phyloP scores from a whole-genome alignment of 441 rosid species.

The Pelargonium fulgidum region DNA sequence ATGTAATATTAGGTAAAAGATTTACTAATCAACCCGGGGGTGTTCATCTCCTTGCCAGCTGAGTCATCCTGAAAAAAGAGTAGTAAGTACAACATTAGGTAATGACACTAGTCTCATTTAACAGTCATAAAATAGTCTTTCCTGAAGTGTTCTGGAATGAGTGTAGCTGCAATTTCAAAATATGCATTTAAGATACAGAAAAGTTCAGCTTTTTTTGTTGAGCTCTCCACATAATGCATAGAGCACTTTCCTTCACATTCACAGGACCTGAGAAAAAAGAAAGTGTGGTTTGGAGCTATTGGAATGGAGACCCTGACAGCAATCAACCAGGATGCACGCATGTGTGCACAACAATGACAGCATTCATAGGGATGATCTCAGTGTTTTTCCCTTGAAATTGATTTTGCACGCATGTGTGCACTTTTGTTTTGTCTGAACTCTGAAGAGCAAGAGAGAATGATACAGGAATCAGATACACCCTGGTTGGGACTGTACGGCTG shows the following conservation, averaged over 20 bases:
- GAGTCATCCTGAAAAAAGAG: too few relatives aligned
- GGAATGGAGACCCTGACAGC: conserved; percentile 73
- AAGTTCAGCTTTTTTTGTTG: not conserved
- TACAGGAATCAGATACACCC: conserved; percentile 74
- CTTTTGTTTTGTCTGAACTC: too few relatives aligned
- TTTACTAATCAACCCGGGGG: too few relatives aligned
- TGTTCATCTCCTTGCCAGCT: too few relatives aligned
- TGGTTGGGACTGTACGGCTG: conserved; percentile 94
- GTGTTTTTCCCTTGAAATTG: too few relatives aligned
- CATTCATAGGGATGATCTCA: too few relatives aligned
- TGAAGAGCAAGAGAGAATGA: not conserved
- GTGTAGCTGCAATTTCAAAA: not conserved
- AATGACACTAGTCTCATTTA: too few relatives aligned
- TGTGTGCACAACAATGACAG: too few relatives aligned
- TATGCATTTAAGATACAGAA: not conserved
- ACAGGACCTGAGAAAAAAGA: conserved; percentile 40
- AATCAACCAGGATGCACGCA: conserved; percentile 30
- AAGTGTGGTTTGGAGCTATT: conserved; percentile 34
- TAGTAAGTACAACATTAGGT: too few relatives aligned
- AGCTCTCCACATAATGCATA: not conserved
- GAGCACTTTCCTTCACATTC: conserved; percentile 21
- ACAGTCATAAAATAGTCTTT: not conserved
- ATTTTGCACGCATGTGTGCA: too few relatives aligned
- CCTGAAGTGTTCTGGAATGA: not conserved
- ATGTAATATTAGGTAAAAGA: too few relatives aligned